phyloP scores from a whole-genome alignment of 768 basidiomycete species.

The Phaeotremella fagi region DNA sequence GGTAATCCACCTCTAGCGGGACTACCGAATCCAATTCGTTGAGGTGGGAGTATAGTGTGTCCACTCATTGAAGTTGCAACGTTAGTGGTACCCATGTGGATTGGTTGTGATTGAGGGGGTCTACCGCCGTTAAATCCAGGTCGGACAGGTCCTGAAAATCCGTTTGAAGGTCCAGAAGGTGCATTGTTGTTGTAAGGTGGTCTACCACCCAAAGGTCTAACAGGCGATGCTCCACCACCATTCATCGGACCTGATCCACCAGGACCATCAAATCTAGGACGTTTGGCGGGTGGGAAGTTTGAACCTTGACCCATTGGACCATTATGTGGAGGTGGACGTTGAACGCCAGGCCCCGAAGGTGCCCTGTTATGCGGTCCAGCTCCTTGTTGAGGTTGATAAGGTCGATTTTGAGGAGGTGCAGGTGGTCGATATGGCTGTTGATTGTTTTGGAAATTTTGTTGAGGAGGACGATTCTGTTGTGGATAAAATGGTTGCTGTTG shows the following conservation, averaged over 20 bases:
- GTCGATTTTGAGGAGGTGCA: conserved; percentile 9
- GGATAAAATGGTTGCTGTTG: conserved; percentile 13
- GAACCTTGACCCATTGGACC: conserved; percentile 56
- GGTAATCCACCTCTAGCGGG: conserved; percentile 23
- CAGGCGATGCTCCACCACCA: neutral
- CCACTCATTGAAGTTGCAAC: neutral
- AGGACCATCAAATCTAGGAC: conserved; percentile 81
- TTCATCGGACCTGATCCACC: conserved; percentile 7
- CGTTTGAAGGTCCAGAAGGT: conserved; percentile 51
- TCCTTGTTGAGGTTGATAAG: conserved; percentile 15
- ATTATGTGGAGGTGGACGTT: conserved; percentile 50
- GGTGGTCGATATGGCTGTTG: conserved; percentile 17
- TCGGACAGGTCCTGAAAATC: neutral
- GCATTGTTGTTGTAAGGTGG: conserved; percentile 1
- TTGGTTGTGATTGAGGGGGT: conserved; percentile 19
- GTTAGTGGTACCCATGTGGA: conserved; percentile 21
- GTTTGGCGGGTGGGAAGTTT: conserved; percentile 73
- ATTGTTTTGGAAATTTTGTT: conserved; percentile 7
- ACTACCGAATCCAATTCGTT: neutral
- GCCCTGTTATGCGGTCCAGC: conserved; percentile 25
- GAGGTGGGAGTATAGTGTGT: neutral
- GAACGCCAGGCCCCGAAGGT: conserved; percentile 52
- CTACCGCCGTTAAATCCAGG: conserved; percentile 2
- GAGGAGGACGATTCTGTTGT: conserved; percentile 40
- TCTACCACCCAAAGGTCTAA: neutral